A percentile compares a stretch with the other conserved stretches of the same genome.
phyloP scores from a whole-genome alignment of 139 green algal species.

The Astrephomene gubernaculifera region DNA sequence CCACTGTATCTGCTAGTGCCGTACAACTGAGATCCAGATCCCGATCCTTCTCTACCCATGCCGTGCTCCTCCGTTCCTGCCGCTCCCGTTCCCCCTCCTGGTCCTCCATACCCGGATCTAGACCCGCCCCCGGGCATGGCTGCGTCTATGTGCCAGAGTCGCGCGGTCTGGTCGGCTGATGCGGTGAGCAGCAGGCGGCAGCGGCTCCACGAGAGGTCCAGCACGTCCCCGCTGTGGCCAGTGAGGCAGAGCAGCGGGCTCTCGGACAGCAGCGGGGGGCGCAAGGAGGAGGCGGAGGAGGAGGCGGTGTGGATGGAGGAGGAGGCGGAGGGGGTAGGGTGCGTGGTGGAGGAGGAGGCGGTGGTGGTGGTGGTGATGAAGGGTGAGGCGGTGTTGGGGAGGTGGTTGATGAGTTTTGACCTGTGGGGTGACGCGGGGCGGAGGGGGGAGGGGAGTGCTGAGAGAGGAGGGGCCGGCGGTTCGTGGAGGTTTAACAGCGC shows the following conservation, averaged over 20 bases:
- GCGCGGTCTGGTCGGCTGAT: constrained; percentile 91
- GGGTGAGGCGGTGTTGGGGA: neutral
- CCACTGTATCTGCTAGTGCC: too few relatives aligned
- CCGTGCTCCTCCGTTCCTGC: neutral
- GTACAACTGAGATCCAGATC: too few relatives aligned
- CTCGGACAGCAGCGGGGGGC: constrained; percentile 28
- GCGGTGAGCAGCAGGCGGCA: constrained; percentile 85
- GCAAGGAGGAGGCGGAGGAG: neutral
- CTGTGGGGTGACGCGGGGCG: neutral
- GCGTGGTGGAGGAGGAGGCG: neutral
- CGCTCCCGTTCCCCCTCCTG: neutral
- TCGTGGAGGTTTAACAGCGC: too few relatives aligned
- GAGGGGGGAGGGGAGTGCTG: neutral
- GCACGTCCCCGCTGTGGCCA: constrained; percentile 82
- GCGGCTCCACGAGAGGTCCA: constrained; percentile 90
- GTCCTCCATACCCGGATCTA: neutral
- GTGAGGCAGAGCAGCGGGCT: constrained; percentile 39
- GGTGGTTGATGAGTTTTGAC: neutral
- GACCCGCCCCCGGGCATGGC: neutral
- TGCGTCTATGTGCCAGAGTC: constrained; percentile 89
- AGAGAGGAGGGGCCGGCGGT: too few relatives aligned
- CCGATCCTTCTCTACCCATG: too few relatives aligned
- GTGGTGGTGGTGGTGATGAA: neutral
- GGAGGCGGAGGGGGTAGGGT: neutral
- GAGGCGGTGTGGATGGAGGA: neutral